Evolutionary conservation across 768 basidiomycete species (phyloP).

Genomic region (Porphyrellus cyaneotinctus): DNA sequence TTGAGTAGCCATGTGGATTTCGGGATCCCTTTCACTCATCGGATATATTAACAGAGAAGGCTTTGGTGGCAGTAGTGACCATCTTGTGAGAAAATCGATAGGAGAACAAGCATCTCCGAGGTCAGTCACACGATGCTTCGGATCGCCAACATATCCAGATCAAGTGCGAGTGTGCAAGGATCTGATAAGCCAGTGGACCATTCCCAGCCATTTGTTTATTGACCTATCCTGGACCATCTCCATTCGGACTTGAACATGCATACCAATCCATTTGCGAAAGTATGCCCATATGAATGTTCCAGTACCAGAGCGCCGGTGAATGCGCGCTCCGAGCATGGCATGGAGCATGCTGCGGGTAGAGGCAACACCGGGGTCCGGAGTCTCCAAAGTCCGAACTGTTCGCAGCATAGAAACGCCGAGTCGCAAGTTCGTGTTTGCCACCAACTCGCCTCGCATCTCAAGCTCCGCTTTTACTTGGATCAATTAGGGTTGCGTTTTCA

Average conservation of each 20-base stretch:
- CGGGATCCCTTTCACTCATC: no score
- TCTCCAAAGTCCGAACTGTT: conserved; percentile 4
- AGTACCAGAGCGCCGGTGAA: background rate
- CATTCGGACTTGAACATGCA: background rate
- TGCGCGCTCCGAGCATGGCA: background rate
- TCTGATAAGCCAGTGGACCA: no score
- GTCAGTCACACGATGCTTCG: background rate
- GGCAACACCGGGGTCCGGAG: background rate
- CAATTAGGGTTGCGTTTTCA: conserved; percentile 11
- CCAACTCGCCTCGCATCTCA: background rate
- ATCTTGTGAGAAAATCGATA: conserved; percentile 6
- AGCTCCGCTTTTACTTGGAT: conserved; percentile 12
- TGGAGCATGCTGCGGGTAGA: background rate
- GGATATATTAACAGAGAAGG: no score
- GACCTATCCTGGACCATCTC: no score
- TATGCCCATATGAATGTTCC: no score
- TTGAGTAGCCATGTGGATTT: no score
- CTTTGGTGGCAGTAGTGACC: no score
- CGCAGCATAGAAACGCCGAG: conserved; percentile 1
- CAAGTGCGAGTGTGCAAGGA: background rate
- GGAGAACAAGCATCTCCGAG: no score
- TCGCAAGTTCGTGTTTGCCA: background rate
- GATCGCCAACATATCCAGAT: background rate
- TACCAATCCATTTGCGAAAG: background rate
- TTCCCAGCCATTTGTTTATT: no score